Conservation (phyloP, 1,139 yeast species). For the Cylindricascospora bacillispora region DNA sequence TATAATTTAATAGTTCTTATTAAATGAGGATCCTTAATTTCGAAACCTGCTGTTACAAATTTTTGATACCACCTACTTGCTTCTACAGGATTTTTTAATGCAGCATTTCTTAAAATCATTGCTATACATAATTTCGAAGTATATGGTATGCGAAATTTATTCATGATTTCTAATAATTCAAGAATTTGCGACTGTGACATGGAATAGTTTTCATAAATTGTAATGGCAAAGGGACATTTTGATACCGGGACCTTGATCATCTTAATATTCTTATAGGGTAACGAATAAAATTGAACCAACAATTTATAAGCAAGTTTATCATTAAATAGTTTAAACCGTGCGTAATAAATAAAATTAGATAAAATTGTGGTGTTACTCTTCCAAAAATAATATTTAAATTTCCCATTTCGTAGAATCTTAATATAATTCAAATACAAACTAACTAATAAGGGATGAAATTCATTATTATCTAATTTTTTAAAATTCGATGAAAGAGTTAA, state of each 20-base stretch:
- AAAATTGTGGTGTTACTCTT: conserved; percentile 16
- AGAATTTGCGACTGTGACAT: conserved; percentile 12
- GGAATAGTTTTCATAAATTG: conserved; percentile 12
- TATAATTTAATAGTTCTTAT: conserved; percentile 10
- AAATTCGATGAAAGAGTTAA: no score
- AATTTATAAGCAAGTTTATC: conserved; percentile 15
- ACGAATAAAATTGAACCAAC: conserved; percentile 14
- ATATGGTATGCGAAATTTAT: conserved; percentile 10
- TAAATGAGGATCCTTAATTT: conserved; percentile 11
- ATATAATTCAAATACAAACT: conserved; percentile 14
- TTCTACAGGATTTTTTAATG: conserved; percentile 9
- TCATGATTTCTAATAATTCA: conserved; percentile 14
- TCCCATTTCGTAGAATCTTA: conserved; percentile 3
- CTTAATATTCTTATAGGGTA: conserved; percentile 6
- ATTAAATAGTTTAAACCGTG: conserved; percentile 12
- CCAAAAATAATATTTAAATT: conserved; percentile 2
- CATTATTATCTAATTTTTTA: conserved; percentile 5
- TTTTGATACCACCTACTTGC: conserved; percentile 23
- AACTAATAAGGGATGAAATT: conserved; percentile 10
- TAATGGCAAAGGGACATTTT: conserved; percentile 18
- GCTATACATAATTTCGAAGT: conserved; percentile 18
- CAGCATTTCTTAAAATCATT: conserved; percentile 14
- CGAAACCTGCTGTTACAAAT: conserved; percentile 13
- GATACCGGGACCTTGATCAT: not conserved
- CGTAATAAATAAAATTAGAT: conserved; percentile 11